Evolutionary conservation across 331 rosid genomes (phyloP).

Genomic region (Pyrus hybrid): DNA sequence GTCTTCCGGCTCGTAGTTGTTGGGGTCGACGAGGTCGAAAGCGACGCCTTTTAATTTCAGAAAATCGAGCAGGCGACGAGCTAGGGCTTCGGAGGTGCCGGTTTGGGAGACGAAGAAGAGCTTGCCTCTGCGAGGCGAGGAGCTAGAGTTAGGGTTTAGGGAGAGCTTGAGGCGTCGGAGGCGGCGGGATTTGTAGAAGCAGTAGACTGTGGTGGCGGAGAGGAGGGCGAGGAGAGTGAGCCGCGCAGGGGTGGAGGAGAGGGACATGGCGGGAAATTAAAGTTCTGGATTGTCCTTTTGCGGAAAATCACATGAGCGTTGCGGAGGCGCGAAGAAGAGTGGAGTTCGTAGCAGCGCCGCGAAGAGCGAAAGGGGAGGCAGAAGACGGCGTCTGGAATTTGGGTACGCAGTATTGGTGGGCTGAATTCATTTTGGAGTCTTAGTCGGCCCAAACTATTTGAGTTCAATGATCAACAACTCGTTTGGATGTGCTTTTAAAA

Average conservation of each 20-base stretch:
- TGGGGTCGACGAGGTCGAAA: slow-evolving; percentile 54
- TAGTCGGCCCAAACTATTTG: neutral
- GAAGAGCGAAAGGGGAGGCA: neutral
- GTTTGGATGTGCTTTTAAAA: too few species aligned
- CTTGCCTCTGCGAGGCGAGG: slow-evolving; percentile 23
- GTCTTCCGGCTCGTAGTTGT: slow-evolving; percentile 80
- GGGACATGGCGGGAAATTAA: slow-evolving; percentile 30
- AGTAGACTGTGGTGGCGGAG: slow-evolving; percentile 79
- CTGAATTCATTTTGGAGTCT: neutral
- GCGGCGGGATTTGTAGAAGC: slow-evolving; percentile 76
- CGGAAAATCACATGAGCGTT: neutral
- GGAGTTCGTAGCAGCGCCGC: neutral
- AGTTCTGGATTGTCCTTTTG: neutral
- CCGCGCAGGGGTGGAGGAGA: slow-evolving; percentile 46
- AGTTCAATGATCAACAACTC: too few species aligned
- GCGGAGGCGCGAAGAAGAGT: neutral
- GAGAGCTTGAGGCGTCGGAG: slow-evolving; percentile 39
- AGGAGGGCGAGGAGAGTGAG: slow-evolving; percentile 77
- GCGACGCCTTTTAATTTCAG: slow-evolving; percentile 37
- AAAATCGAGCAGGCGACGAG: slow-evolving; percentile 51
- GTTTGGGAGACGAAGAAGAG: slow-evolving; percentile 72
- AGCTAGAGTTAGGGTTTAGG: slow-evolving; percentile 16
- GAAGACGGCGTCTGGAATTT: slow-evolving; percentile 4
- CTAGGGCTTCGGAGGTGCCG: slow-evolving; percentile 73
- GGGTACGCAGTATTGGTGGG: neutral